Base-by-base conservation (phyloP, 805 yeast species). In the Metschnikowia dekortorum region DNA sequence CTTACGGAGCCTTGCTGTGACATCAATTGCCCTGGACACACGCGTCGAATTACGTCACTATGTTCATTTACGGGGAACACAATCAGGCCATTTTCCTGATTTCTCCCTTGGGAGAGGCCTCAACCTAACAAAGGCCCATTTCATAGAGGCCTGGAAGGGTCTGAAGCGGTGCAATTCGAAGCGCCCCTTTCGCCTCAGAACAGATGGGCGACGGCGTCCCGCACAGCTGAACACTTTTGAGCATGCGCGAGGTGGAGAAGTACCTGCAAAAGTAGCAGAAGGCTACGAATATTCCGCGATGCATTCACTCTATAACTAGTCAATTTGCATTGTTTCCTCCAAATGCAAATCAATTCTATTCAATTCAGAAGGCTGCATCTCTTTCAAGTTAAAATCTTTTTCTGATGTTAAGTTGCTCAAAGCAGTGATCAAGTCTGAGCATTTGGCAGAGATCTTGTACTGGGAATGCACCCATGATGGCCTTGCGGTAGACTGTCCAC, bases 381-480 rank as follows among this genome's bases (percentile, higher is more conserved):
- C 88, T 66, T 80, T 82, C 48, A 86, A 70, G 54, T 72, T 75
- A 52, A 85, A 69, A 67, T 92, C 92, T 56, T 84, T 85, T 58
- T 76, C 73, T 63, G 85, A 92, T 29, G 80, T 71, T 60, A 86
- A 70, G 53, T 80, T 76, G 49, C 80, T 76, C 64, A 87, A 73
- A 53, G 81, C 79, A 53, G 73, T 64, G 40, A 83, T 75, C 49
- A 80, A 78, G 49, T 75, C 73, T 13, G 55, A 53, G 50, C 61
- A 74, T 6, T 73, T 70, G 42, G 80, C 81, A 31, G 75, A 67
- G 49, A 92, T 69, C 66, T 84, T 84, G 69, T 74, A 83, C 39
- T 79, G 73, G 29, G 96, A 88, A 65, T 91, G 97, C 40, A 87
- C 85, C 94, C 96, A 94, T 58, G 89, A 81, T 59, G 97, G 91